Percentiles rank a stretch among this genome's conserved stretches.
These are phyloP conservation scores for Fusarium coicis DNA, from an alignment of 2,329 filamentous ascomycete genomes.

Conservation along the genomic window DNA sequence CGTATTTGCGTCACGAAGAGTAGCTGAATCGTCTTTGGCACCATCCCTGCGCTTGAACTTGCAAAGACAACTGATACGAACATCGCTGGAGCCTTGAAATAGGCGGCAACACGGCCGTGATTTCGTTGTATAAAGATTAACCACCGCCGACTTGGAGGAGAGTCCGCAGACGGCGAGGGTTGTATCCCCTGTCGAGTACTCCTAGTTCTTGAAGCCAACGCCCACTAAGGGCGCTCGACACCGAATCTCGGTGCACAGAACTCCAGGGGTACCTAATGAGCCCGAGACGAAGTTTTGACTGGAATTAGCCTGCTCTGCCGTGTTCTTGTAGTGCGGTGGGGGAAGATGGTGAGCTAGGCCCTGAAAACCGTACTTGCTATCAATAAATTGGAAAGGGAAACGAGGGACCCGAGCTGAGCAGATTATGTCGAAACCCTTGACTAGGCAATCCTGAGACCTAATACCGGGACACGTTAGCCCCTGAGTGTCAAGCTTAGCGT, in stretches of 20 bases:
- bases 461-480: neutral
- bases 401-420: fast-evolving
- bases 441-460: too few relatives aligned
- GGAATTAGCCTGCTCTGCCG: neutral
- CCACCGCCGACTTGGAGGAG: neutral
- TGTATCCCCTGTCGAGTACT: neutral
- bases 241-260: too few relatives aligned
- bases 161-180: neutral
- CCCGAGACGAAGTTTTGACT: neutral
- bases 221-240: neutral
- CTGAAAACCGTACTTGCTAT: neutral
- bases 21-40: neutral
- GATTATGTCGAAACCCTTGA: fast-evolving
- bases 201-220: neutral
- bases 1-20: neutral
- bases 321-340: fast-evolving
- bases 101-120: too few relatives aligned
- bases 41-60: neutral
- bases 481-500: too few relatives aligned
- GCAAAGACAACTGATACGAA: neutral
- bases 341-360: neutral
- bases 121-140: neutral
- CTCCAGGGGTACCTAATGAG: neutral
- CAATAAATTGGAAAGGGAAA: too few relatives aligned
- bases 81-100: neutral